Conservation (phyloP, 2,329 filamentous ascomycete species). For the Xenoacremonium recifei region DNA sequence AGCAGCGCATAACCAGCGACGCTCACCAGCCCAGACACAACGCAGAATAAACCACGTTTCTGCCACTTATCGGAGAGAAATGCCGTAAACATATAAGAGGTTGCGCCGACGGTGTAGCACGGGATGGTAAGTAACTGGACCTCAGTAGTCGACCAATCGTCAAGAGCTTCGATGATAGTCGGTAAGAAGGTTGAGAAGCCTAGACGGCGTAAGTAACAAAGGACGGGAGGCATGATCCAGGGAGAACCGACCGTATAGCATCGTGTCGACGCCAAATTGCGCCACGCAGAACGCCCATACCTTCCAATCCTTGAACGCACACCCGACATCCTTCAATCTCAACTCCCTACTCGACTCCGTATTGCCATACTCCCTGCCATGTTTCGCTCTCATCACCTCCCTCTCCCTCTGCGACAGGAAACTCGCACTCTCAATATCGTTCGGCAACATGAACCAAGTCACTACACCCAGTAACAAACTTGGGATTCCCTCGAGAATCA, state of each 20-base stretch:
- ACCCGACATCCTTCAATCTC: conserved; percentile 59
- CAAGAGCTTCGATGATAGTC: conserved; percentile 72
- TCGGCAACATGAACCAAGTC: conserved; percentile 35
- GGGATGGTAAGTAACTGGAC: conserved; percentile 77
- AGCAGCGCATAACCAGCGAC: conserved; percentile 69
- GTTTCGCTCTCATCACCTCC: conserved; percentile 58
- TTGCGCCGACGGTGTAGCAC: conserved; percentile 71
- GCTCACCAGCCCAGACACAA: conserved; percentile 60
- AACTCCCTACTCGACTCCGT: conserved; percentile 47
- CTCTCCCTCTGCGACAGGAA: conserved; percentile 59
- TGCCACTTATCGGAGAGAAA: conserved; percentile 67
- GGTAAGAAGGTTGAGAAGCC: conserved; percentile 77
- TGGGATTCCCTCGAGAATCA: conserved; percentile 53
- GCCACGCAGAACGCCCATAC: conserved; percentile 67
- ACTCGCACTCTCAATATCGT: conserved; percentile 50
- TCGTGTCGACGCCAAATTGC: conserved; percentile 72
- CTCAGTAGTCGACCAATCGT: conserved; percentile 59
- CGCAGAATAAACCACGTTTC: conserved; percentile 62
- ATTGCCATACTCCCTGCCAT: conserved; percentile 43
- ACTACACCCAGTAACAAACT: conserved; percentile 37
- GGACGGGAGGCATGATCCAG: no score
- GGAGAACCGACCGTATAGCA: conserved; percentile 59
- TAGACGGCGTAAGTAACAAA: conserved; percentile 17
- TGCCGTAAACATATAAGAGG: conserved; percentile 65
- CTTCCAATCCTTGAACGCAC: conserved; percentile 73